phyloP scores from a whole-genome alignment of 2,329 filamentous ascomycete genomes.

The Ophiostoma fasciatum region DNA sequence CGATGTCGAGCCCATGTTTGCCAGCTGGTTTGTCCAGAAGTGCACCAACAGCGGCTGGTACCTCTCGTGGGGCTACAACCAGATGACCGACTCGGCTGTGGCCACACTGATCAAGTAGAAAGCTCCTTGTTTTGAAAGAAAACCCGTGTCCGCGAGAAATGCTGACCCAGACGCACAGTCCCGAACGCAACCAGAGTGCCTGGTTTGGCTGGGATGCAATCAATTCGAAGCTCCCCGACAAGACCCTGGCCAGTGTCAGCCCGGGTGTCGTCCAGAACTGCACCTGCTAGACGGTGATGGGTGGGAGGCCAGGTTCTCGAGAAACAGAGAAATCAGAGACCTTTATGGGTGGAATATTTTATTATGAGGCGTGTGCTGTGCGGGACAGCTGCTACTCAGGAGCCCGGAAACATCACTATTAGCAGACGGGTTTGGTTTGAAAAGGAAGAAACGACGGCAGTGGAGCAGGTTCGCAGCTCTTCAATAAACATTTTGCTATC shows the following conservation, averaged over 20 bases:
- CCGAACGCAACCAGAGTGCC: conserved; percentile 7
- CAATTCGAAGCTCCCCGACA: conserved; percentile 6
- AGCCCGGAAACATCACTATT: background rate
- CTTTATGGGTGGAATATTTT: no score
- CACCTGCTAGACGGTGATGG: conserved; percentile 4
- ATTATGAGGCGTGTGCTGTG: no score
- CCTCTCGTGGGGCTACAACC: conserved; percentile 20
- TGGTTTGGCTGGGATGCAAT: conserved; percentile 14
- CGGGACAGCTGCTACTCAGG: no score
- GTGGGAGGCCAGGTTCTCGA: no score
- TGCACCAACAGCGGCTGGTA: conserved; percentile 16
- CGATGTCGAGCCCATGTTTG: conserved; percentile 9
- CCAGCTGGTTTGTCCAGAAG: conserved; percentile 14
- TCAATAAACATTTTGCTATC: no score
- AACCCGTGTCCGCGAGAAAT: background rate
- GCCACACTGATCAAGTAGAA: conserved; percentile 19
- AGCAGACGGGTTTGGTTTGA: background rate
- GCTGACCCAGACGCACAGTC: conserved; percentile 4
- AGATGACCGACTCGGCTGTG: conserved; percentile 16
- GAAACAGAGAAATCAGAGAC: no score
- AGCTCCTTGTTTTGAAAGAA: background rate
- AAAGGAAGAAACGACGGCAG: no score
- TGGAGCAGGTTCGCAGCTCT: no score
- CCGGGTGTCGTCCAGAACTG: conserved; percentile 9
- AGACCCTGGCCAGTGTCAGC: conserved; percentile 3